Evolutionary conservation across 306 rosid genomes (phyloP), one percentile per base, ranked within the genome.

Genomic region (Hippophae rhamnoides): DNA sequence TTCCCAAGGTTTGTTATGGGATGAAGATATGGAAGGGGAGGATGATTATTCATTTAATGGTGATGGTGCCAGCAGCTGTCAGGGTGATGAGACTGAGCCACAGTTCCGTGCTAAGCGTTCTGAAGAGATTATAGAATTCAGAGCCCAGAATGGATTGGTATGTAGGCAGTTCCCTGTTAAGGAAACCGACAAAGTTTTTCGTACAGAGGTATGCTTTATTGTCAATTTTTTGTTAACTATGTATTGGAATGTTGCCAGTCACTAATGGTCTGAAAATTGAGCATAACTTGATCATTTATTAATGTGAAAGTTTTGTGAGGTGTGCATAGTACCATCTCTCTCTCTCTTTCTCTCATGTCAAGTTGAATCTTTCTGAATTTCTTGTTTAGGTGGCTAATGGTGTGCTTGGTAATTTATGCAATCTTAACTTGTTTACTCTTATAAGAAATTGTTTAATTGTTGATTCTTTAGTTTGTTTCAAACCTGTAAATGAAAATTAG

Each of bases 81-180:
- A 82, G 46, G 82, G 81, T 40, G 94, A 88, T 61, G 95, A 86
- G 53, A 61, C 64, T 45, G 90, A 73, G 62, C 61, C 64, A 18
- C 84, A 69, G 18, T 52, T 18, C 59, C 72, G 79, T 8, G 69
- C 77, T 58, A 93, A 86, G 70, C 75, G 78, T 60, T 84, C 99
- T 0, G 99, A 93, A 60, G 99, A 93, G 45, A 82, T 93, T 75
- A 74, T 93, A 71, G 69, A 6, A 60, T 55, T 71, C 49, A 86
- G 90, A 71, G 82, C 62, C 25, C 84, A 82, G 78, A 82, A 74
- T 57, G 99, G 68, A 56, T 65, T 86, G 89, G 67, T 88, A 69
- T 93, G 99, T 71, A 79, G 99, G 82, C 84, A 80, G 74, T 73
- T 69, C 69, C 99, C 99, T 48, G 96, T 87, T 61, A 92, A 87